Evolutionary conservation across 345 rosid genomes (phyloP), one percentile per base, ranked within the genome.

Genomic region (Kernera saxatilis): DNA sequence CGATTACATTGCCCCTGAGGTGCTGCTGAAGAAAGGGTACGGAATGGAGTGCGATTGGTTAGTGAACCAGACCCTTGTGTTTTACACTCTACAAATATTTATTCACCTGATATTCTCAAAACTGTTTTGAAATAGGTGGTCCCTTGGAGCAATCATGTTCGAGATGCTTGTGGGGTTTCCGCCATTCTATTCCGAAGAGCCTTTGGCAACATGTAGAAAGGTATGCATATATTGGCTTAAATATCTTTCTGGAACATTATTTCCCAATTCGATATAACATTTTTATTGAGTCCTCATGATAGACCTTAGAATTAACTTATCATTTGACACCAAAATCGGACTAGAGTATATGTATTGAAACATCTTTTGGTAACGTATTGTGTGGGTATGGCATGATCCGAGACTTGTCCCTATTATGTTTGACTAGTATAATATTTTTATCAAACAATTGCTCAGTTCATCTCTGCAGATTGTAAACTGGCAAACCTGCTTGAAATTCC

Each of bases 381-480:
- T 67, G 30, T 41, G 46, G 44, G 5, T 58, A 67, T 61, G 55
- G 43, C 10, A 54, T 53, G 48, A 72, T 73, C 25, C 23, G 17
- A 67, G 67, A 50, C 55, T 36, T 35, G 15, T 54, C 35, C 35
- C 50, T 9, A 9, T 43, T 49, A 22, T 6, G 36, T 62, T 25
- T 67, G 64, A 67, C 72, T 56, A 60, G 63, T 78, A 52, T 68
- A 50, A 63, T 70, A 67, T 71, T 43, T 58, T 61, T 62, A 62
- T 76, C 55, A 71, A 67, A 68, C 75, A 77, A 72, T 72, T 70
- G 54, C 73, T 75, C 67, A 75, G 79, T 61, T 73, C 41, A 54
- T 70, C 58, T 70, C 32, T 79, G 80, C 87, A 87, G 91, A 87
- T 87, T 63, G 86, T 87, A 53, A 83, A 87, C 58, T 87, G 91